Conservation (phyloP, 257 asterid species). For the Pogostemon cablin region DNA sequence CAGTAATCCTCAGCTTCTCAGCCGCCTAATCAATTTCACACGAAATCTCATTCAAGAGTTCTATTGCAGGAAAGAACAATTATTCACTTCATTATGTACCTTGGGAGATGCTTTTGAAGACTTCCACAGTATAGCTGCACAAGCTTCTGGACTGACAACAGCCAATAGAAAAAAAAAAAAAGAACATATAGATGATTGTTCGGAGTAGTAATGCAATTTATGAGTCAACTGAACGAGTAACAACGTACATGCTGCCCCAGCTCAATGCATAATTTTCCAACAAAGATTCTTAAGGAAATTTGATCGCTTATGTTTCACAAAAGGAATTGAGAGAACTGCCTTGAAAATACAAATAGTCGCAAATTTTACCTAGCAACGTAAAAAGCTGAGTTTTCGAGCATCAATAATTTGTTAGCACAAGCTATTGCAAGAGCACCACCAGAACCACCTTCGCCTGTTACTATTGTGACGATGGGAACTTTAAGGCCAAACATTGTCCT, state of each 20-base stretch:
- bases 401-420: constrained; percentile 57
- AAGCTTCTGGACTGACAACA: constrained; percentile 54
- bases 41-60: not conserved
- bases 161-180: not conserved
- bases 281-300: not conserved
- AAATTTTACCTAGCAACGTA: constrained; percentile 56
- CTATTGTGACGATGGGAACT: constrained; percentile 54
- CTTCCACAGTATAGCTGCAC: constrained; percentile 64
- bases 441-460: constrained; percentile 64
- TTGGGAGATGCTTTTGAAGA: constrained; percentile 57
- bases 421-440: constrained; percentile 67
- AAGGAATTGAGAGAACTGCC: no score
- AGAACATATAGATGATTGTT: not conserved
- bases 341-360: no score
- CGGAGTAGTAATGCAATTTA: not conserved
- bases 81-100: constrained; percentile 28
- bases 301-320: not conserved
- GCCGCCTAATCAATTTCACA: constrained; percentile 47
- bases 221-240: not conserved
- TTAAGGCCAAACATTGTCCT: constrained; percentile 64
- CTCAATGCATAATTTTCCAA: no score
- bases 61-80: not conserved
- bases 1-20: constrained; percentile 59
- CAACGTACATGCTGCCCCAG: no score
- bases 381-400: constrained; percentile 60